Evolutionary conservation across 768 basidiomycete species (phyloP).

Genomic region (Aureoboletus auriporus): DNA sequence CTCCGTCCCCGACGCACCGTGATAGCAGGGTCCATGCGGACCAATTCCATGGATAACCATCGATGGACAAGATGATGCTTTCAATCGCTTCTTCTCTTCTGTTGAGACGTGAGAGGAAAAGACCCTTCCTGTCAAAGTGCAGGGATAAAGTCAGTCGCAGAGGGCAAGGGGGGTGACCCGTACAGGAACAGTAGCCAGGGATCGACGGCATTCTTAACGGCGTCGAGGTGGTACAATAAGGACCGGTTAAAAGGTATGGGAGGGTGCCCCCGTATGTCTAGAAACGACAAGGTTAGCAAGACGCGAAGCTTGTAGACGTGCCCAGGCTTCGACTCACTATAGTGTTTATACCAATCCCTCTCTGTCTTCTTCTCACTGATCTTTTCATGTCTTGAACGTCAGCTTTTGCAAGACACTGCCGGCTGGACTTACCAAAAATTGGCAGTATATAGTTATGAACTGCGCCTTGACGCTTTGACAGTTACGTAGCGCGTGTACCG

Average conservation of each 20-base stretch:
- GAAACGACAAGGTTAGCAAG: conserved; percentile 3
- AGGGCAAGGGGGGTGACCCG: not conserved
- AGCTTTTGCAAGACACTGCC: conserved; percentile 2
- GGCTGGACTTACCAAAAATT: conserved; percentile 68
- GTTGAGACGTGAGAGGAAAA: conserved; percentile 76
- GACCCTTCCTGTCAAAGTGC: conserved; percentile 58
- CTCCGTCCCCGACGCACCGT: conserved; percentile 73
- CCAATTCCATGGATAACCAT: conserved; percentile 90
- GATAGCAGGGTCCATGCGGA: conserved; percentile 84
- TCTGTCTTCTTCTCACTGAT: conserved; percentile 79
- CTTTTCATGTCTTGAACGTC: conserved; percentile 36
- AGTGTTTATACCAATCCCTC: conserved; percentile 80
- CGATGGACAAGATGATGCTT: conserved; percentile 68
- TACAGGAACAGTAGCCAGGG: conserved; percentile 86
- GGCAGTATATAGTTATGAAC: conserved; percentile 78
- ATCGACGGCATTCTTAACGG: conserved; percentile 57
- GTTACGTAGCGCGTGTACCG: conserved; percentile 56
- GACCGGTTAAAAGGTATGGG: conserved; percentile 60
- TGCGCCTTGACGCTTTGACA: conserved; percentile 69
- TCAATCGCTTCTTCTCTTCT: conserved; percentile 87
- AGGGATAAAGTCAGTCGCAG: not conserved
- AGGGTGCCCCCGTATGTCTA: conserved; percentile 70
- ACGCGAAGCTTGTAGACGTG: not conserved
- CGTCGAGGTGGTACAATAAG: conserved; percentile 54
- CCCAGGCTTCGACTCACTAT: conserved; percentile 46